Conservation (phyloP, 2,329 filamentous ascomycete genomes). For the Proliferodiscus dingleyae region DNA sequence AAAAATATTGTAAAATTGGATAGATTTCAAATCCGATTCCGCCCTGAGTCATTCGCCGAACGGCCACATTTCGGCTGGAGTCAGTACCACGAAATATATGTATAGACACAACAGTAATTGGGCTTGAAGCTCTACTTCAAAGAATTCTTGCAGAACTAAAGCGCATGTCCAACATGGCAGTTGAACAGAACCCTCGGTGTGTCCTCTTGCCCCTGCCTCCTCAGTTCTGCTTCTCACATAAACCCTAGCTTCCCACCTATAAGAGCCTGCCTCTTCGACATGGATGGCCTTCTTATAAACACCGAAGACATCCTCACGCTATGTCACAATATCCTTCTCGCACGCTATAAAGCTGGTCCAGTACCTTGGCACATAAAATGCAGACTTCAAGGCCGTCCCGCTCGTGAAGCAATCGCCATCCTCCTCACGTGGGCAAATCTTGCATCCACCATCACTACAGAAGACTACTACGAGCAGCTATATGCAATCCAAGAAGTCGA, state of each 20-base stretch:
- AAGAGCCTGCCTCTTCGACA: conserved; percentile 92
- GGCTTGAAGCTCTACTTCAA: too few species aligned
- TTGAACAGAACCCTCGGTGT: conserved; percentile 20
- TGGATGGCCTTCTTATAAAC: conserved; percentile 94
- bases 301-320: conserved; percentile 85
- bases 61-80: background rate
- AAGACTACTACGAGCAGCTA: conserved; percentile 60
- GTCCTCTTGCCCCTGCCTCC: background rate
- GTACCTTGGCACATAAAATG: conserved; percentile 93
- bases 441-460: conserved; percentile 53
- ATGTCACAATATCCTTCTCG: conserved; percentile 77
- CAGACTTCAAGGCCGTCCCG: conserved; percentile 49
- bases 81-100: background rate
- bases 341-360: conserved; percentile 63
- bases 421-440: conserved; percentile 80
- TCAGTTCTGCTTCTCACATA: conserved; percentile 1
- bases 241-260: conserved; percentile 65
- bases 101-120: too few species aligned
- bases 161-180: conserved; percentile 9
- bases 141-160: background rate
- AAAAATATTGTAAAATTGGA: too few species aligned
- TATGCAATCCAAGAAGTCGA: conserved; percentile 60
- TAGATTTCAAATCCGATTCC: too few species aligned
- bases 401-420: conserved; percentile 46
- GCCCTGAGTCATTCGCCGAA: background rate